Percentiles rank a stretch among this genome's conserved stretches.
Conservation (phyloP, 345 rosid species). For the Populus alba region DNA sequence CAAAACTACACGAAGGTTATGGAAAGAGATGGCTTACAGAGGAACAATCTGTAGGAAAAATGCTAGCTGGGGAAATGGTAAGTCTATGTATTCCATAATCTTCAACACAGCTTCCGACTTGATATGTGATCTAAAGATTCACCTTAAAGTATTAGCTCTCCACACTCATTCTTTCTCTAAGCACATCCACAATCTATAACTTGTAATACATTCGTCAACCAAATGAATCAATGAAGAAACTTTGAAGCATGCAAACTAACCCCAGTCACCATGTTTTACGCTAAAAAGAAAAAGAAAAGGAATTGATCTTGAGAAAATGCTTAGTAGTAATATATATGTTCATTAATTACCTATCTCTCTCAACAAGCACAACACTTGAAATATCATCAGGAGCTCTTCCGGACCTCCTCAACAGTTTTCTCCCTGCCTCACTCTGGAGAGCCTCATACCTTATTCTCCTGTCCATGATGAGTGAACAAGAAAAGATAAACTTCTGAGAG, state of each 20-base stretch:
- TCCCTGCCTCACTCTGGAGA: conserved; percentile 84
- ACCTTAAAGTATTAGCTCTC: conserved; percentile 7
- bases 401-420: conserved; percentile 65
- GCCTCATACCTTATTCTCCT: conserved; percentile 87
- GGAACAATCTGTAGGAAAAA: conserved; percentile 63
- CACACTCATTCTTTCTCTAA: background rate
- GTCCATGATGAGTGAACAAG: background rate
- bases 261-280: background rate
- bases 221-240: background rate
- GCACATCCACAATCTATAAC: background rate
- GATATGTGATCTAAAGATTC: conserved; percentile 61
- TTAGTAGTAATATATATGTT: background rate
- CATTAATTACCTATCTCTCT: conserved; percentile 55
- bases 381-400: conserved; percentile 96
- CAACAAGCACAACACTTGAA: conserved; percentile 84
- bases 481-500: background rate
- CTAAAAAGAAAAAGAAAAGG: background rate
- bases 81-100: conserved; percentile 80
- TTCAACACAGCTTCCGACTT: conserved; percentile 84
- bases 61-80: conserved; percentile 85
- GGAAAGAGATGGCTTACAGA: conserved; percentile 45
- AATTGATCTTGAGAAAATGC: background rate
- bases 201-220: background rate
- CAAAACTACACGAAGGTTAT: background rate
- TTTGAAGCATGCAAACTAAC: background rate